Evolutionary conservation across 2,329 filamentous ascomycete species (phyloP).

Genomic region (Aspergillus caelatus): DNA sequence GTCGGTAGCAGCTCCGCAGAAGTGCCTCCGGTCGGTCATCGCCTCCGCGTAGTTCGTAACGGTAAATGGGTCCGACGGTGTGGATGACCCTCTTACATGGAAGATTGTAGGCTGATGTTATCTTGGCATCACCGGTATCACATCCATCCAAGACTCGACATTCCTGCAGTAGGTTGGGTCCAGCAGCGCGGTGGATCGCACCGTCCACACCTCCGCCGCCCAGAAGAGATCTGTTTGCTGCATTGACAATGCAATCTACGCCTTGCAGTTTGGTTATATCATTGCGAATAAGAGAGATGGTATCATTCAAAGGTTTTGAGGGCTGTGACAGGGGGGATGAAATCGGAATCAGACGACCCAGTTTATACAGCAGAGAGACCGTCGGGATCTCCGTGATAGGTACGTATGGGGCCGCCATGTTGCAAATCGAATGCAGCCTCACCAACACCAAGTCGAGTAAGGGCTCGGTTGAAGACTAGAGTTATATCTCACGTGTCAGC

Average conservation of each 20-base stretch:
- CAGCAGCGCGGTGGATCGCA: conserved; percentile 84
- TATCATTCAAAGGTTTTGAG: conserved; percentile 53
- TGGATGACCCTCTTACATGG: conserved; percentile 83
- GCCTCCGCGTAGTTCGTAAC: conserved; percentile 38
- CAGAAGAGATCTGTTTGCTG: conserved; percentile 76
- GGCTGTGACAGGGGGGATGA: conserved; percentile 35
- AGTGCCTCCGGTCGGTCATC: conserved; percentile 42
- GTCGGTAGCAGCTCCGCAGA: conserved; percentile 68
- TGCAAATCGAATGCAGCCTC: not conserved
- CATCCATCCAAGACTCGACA: conserved; percentile 75
- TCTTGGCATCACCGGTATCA: conserved; percentile 76
- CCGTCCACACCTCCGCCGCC: conserved; percentile 91
- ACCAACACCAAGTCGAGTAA: not conserved
- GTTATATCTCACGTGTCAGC: not conserved
- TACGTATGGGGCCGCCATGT: conserved; percentile 25
- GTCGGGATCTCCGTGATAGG: conserved; percentile 43
- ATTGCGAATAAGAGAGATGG: conserved; percentile 68
- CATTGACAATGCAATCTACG: conserved; percentile 88
- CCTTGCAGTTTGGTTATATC: conserved; percentile 77
- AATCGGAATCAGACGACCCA: conserved; percentile 50
- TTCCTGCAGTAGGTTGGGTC: conserved; percentile 67
- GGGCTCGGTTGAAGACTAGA: not conserved
- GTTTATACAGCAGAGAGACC: conserved; percentile 65
- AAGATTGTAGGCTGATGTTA: conserved; percentile 75
- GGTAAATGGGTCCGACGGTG: conserved; percentile 83